phyloP scores from a whole-genome alignment of 371 early-diverging fungal species.

The Actinomucor elegans region DNA sequence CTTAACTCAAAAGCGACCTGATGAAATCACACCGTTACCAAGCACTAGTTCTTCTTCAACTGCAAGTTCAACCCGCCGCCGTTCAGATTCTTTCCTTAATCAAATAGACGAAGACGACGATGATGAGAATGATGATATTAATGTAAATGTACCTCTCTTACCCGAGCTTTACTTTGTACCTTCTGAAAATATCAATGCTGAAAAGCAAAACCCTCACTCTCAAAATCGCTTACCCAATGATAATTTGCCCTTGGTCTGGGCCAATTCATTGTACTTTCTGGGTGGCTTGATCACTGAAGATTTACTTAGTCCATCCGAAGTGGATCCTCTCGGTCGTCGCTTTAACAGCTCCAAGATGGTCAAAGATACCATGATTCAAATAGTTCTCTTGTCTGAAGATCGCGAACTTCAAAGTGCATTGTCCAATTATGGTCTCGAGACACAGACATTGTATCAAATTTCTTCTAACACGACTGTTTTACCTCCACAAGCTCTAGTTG shows the following conservation, averaged over 20 bases:
- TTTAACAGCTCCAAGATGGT: conserved; percentile 46
- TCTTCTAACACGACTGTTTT: conserved; percentile 65
- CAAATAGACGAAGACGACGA: background rate
- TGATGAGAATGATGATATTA: background rate
- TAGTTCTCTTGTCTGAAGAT: conserved; percentile 79
- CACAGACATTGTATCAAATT: conserved; percentile 69
- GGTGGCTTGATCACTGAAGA: conserved; percentile 75
- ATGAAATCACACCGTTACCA: background rate
- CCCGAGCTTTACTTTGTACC: conserved; percentile 87
- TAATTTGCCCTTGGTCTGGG: conserved; percentile 90
- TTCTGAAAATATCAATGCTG: conserved; percentile 66
- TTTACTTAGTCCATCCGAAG: conserved; percentile 72
- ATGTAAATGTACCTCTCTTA: conserved; percentile 46
- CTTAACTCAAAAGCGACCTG: conserved; percentile 24
- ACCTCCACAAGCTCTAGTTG: conserved; percentile 70
- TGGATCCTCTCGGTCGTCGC: conserved; percentile 84
- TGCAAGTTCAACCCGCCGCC: background rate
- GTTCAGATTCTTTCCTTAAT: background rate
- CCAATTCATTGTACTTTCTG: conserved; percentile 78
- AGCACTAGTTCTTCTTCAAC: background rate
- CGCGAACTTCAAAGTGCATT: conserved; percentile 64
- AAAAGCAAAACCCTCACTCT: conserved; percentile 69
- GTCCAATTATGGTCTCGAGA: conserved; percentile 75
- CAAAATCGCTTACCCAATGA: conserved; percentile 80
- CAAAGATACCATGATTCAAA: conserved; percentile 68